A percentile compares a stretch with the other conserved stretches of the same genome.
Evolutionary conservation across 805 yeast genomes (phyloP).

Genomic region (Candida maesae): DNA sequence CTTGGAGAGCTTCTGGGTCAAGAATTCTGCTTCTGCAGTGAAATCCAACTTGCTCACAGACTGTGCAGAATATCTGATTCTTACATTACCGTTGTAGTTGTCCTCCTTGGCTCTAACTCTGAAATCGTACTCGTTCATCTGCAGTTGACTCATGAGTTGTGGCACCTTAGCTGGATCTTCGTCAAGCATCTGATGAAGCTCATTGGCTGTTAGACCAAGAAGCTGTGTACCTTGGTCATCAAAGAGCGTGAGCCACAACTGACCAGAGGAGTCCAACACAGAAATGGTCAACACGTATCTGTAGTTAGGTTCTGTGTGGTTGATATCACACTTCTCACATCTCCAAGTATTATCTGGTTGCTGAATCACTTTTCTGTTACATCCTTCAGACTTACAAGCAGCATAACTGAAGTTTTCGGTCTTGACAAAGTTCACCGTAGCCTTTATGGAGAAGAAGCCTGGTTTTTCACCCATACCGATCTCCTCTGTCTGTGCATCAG

Average conservation of each 20-base stretch:
- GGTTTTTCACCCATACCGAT: slow-evolving; percentile 74
- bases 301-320: slow-evolving; percentile 64
- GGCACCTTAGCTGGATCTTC: slow-evolving; percentile 45
- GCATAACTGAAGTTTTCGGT: slow-evolving; percentile 84
- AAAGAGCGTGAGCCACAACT: slow-evolving; percentile 81
- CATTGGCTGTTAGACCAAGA: slow-evolving; percentile 61
- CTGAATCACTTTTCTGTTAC: slow-evolving; percentile 82
- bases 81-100: slow-evolving; percentile 70
- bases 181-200: slow-evolving; percentile 44
- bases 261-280: slow-evolving; percentile 78
- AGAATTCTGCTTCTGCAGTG: slow-evolving; percentile 54
- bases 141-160: slow-evolving; percentile 42
- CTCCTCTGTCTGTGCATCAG: slow-evolving; percentile 59
- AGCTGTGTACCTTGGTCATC: slow-evolving; percentile 77
- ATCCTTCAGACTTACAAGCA: slow-evolving; percentile 73
- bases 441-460: slow-evolving; percentile 75
- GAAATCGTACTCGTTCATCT: slow-evolving; percentile 69
- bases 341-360: slow-evolving; percentile 77
- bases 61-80: slow-evolving; percentile 71
- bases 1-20: slow-evolving; percentile 36
- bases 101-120: slow-evolving; percentile 82
- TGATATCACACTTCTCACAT: slow-evolving; percentile 85
- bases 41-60: slow-evolving; percentile 51
- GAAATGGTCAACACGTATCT: slow-evolving; percentile 77
- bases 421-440: slow-evolving; percentile 65